Evolutionary conservation across 164 flowering plant genomes (phyloP), one percentile per base, ranked within the genome.

Genomic region (Nymphaea colorata): DNA sequence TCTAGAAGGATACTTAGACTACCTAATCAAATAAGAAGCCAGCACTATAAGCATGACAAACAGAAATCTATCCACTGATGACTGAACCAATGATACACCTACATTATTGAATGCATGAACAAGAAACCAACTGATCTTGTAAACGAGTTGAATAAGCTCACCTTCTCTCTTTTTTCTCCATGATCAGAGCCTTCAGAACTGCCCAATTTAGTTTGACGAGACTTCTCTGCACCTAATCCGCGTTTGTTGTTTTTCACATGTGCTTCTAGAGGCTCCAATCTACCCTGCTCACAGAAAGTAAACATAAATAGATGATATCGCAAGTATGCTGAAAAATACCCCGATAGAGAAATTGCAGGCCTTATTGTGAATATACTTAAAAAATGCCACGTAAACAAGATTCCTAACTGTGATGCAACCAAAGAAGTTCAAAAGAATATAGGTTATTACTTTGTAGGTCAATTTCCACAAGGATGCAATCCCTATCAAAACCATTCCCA

Each of bases 201-300:
- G 12, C 7, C 55, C 55, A 47, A 47, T 12, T 47, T 47, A 47
- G 12, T 80, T 75, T 80, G 82, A 73, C 78, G 82, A 43, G 59
- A 68, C 70, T 80, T 80, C 15, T 89, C 89, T 42, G 89, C 87
- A 75, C 98, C 98, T 69, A 92, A 65, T 17, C 98, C 98, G 16
- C 85, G 82, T 69, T 90, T 92, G 61, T 88, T 79, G 12, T 82
- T 87, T 81, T 90, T 90, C 69, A 79, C 64, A 67, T 79, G 68
- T 36, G 86, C 66, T 75, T 85, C 70, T 47, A 93, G 70, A 36
- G 98, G 98, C 74, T 86, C 91, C 75, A 93, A 62, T 68, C 93
- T 83, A 61, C 98, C 98, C 98, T 91, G 85, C 69, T 65, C 57
- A 42, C 59, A 51, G 3, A 16, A 53, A 47, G 36, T 25, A 25